These are phyloP conservation scores for Protea cynaroides DNA, from an alignment of 164 flowering plant genomes.

Conservation along the genomic window DNA sequence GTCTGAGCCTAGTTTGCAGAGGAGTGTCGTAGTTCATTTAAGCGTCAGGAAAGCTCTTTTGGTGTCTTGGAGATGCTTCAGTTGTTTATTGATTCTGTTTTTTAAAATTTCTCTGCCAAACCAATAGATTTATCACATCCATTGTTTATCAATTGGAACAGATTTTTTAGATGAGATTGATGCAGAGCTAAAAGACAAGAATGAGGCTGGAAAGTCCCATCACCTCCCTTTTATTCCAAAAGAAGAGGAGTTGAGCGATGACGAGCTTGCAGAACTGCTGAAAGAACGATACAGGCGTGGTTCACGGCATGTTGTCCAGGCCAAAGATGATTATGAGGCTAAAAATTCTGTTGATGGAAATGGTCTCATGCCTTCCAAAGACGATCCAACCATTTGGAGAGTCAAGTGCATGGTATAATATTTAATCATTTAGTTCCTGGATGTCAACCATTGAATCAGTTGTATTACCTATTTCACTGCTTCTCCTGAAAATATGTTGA, in stretches of 20 bases:
- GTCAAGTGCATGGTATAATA: conserved; percentile 69
- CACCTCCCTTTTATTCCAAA: conserved; percentile 48
- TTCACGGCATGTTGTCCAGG: conserved; percentile 39
- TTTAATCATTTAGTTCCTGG: not conserved
- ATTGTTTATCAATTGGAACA: conserved; percentile 16
- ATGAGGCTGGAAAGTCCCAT: conserved; percentile 28
- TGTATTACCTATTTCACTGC: no score
- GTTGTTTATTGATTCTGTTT: no score
- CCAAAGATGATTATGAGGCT: conserved; percentile 42
- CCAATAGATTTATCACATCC: not conserved
- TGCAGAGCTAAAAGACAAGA: conserved; percentile 19
- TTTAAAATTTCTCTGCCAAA: no score
- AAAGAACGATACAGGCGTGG: conserved; percentile 50
- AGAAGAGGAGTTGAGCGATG: conserved; percentile 67
- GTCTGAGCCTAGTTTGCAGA: no score
- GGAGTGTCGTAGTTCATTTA: no score
- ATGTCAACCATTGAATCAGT: not conserved
- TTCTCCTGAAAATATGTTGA: not conserved
- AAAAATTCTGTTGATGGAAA: conserved; percentile 24
- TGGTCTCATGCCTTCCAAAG: conserved; percentile 21
- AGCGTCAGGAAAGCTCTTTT: no score
- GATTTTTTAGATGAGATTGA: conserved; percentile 39
- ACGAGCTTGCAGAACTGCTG: conserved; percentile 58
- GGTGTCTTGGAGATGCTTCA: no score
- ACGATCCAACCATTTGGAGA: conserved; percentile 69